Conservation (phyloP, 2,329 filamentous ascomycete genomes). For the Aspergillus phoenicis region DNA sequence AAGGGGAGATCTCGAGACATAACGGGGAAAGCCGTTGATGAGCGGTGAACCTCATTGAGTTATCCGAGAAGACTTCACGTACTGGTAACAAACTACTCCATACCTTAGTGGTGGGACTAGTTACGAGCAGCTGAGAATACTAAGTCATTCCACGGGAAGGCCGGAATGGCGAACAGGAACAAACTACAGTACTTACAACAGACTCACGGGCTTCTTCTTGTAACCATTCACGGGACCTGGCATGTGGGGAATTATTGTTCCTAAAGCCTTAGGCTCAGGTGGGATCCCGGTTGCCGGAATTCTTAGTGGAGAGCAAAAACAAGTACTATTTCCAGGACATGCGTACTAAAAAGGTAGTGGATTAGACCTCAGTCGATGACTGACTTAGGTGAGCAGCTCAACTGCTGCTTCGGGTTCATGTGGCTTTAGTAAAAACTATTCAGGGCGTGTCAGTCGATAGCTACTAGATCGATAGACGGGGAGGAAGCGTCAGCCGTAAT, state of each 20-base stretch:
- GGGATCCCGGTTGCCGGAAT: slow-evolving; percentile 23
- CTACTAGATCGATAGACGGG: not conserved
- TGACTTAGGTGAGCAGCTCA: not conserved
- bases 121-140: not conserved
- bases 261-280: slow-evolving; percentile 14
- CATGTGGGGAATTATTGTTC: slow-evolving; percentile 15
- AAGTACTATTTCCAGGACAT: too few species aligned
- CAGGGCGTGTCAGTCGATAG: not conserved
- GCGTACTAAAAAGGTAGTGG: not conserved
- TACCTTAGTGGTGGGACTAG: not conserved
- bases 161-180: not conserved
- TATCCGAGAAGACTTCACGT: not conserved
- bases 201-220: not conserved
- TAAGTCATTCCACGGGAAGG: not conserved
- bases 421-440: not conserved
- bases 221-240: slow-evolving; percentile 11
- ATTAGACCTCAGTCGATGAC: not conserved
- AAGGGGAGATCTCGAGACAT: not conserved
- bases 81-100: too few species aligned
- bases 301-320: not conserved
- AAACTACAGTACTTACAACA: not conserved
- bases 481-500: not conserved
- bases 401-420: not conserved
- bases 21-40: not conserved
- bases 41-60: not conserved